phyloP scores from a whole-genome alignment of 371 early-diverging fungal genomes.

The Mucor irregularis region DNA sequence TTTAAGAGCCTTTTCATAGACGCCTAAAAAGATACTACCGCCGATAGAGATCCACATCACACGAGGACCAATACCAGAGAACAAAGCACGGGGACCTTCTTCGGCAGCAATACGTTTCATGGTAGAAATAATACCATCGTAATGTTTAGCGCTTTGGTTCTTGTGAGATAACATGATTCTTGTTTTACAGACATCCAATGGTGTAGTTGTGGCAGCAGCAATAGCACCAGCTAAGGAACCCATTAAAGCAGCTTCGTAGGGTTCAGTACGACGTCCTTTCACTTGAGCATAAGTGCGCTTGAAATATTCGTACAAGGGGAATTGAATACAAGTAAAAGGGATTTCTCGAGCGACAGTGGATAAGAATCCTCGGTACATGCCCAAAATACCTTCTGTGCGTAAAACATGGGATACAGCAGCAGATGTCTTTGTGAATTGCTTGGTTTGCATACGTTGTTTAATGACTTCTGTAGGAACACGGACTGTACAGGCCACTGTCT shows the following conservation, averaged over 20 bases:
- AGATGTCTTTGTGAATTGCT: conserved; percentile 68
- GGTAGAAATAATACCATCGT: conserved; percentile 72
- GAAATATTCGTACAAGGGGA: conserved; percentile 92
- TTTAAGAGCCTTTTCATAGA: conserved; percentile 83
- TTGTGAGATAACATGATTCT: conserved; percentile 78
- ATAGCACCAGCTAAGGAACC: conserved; percentile 91
- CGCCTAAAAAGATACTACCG: conserved; percentile 94
- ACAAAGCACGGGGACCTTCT: conserved; percentile 80
- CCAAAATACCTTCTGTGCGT: conserved; percentile 74
- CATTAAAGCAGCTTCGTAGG: conserved; percentile 86
- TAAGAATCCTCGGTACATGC: conserved; percentile 91
- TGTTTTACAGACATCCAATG: conserved; percentile 93
- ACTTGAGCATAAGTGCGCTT: conserved; percentile 59
- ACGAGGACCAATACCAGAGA: conserved; percentile 90
- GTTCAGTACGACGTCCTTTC: conserved; percentile 55
- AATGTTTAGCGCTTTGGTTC: conserved; percentile 46
- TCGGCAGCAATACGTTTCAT: conserved; percentile 74
- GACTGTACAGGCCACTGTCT: conserved; percentile 92
- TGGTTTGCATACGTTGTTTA: conserved; percentile 94
- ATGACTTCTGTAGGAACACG: conserved; percentile 96
- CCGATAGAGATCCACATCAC: conserved; percentile 95
- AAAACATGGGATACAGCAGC: conserved; percentile 65
- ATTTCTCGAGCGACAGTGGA: conserved; percentile 91
- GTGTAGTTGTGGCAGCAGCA: conserved; percentile 90
- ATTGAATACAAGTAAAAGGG: conserved; percentile 95